Evolutionary conservation across 2,329 filamentous ascomycete genomes (phyloP), one percentile per base, ranked within the genome.

Genomic region (Chaetomium globosum): DNA sequence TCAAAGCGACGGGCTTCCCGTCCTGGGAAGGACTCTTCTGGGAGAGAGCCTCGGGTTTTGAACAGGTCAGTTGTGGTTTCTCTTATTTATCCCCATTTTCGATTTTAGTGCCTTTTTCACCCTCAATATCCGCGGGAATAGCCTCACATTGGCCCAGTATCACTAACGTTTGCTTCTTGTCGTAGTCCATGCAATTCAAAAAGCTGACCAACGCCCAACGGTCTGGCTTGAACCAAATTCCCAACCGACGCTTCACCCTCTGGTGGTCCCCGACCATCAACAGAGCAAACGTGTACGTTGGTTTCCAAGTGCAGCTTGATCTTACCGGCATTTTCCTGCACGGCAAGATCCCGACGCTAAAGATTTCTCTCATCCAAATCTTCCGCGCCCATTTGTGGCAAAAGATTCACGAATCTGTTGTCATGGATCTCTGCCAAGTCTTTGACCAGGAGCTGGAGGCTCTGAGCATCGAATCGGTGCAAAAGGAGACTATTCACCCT

Each of bases 311-410:
- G 33, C 95, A 99, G 74, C 85, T 99, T 59, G 95, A 99, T 84
- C 80, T 99, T 64, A 99, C 96, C 1, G 95, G 95, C 76, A 99
- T 99, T 67, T 99, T 99, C 87, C 84, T 99, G 75, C 96, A 99
- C 81, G 95, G 95, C 73, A 99, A 99, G 80, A 99, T 99, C 64
- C 96, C 95, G 0, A 99, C 95, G 0, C 80, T 99, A 52, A 99
- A 99, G 80, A 99, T 99, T 68, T 97, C 93, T 0, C 82, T 99
- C 61, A 99, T 99, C 67, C 95, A 99, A 76, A 99, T 99, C 73
- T 99, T 99, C 91, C 89, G 95, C 76, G 95, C 96, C 60, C 95
- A 99, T 86, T 88, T 99, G 82, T 99, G 95, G 95, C 95, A 99
- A 78, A 99, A 99, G 83, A 98, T 99, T 55, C 96, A 99, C 78